Percentiles rank a stretch among this genome's conserved stretches.
Evolutionary conservation across 1,284 basidiomycete species (phyloP).

Genomic region (Caloboletus firmus): DNA sequence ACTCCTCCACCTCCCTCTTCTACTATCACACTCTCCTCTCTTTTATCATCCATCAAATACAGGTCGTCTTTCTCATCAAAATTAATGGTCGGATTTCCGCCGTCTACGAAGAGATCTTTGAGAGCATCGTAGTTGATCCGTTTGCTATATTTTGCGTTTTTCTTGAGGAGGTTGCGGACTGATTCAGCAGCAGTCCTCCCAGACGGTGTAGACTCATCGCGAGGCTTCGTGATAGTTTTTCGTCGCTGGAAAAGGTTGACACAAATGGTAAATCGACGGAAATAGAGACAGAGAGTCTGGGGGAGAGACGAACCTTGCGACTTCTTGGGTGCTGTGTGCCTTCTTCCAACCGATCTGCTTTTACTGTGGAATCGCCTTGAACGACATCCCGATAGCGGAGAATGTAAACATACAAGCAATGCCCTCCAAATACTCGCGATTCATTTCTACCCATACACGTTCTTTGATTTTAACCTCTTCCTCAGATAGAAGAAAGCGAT

Average conservation of each 20-base stretch:
- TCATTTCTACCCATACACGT: constrained; percentile 95
- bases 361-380: constrained; percentile 56
- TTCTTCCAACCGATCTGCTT: constrained; percentile 58
- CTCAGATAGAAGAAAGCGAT: constrained; percentile 79
- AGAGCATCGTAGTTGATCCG: constrained; percentile 89
- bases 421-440: constrained; percentile 90
- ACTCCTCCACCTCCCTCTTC: constrained; percentile 46
- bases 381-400: constrained; percentile 35
- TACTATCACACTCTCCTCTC: constrained; percentile 47
- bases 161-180: constrained; percentile 76
- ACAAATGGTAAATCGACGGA: constrained; percentile 6
- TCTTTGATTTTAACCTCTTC: constrained; percentile 91
- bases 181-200: constrained; percentile 79
- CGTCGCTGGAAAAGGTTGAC: constrained; percentile 49
- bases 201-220: constrained; percentile 70
- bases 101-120: constrained; percentile 69
- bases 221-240: constrained; percentile 65
- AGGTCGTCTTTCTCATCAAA: constrained; percentile 40
- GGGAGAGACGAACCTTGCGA: constrained; percentile 69
- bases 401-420: constrained; percentile 65
- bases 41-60: constrained; percentile 50
- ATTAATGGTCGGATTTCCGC: constrained; percentile 36
- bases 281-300: constrained; percentile 26
- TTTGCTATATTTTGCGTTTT: constrained; percentile 81
- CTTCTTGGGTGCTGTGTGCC: constrained; percentile 52